Evolutionary conservation across 2,329 filamentous ascomycete species (phyloP), one percentile per base, ranked within the genome.

Genomic region (Dryadomyces quercus-mongolicae): DNA sequence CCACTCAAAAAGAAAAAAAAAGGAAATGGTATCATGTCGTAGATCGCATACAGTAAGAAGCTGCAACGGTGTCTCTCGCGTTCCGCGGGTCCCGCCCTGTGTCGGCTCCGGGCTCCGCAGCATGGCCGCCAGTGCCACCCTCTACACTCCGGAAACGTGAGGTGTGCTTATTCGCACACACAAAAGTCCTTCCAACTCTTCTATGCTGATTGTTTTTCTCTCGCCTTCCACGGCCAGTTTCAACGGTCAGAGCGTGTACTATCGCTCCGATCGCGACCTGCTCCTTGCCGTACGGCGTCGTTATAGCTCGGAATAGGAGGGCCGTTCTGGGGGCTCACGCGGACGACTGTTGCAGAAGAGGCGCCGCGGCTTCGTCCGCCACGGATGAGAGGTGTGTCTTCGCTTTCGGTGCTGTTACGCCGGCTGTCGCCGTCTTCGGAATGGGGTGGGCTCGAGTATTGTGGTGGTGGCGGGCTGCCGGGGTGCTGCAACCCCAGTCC

Each of bases 271-370:
- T 74, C 70, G 51, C 72, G 68, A 56, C 71, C 70, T 36, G 72
- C 72, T 49, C 76, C 76, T 60, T 80, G 74, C 54, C 71, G 70
- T 45, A 90, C 75, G 1, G 87, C 88, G 56, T 88, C 87, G 66
- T 83, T 87, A 65, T 94, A 94, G 62, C 81, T 91, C 2, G 88
- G 88, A 59, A 93, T 90, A 0, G 88, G 87, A 22, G 87, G 85
- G 5, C 66, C 45, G 21, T 65, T 34, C 55, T 52, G 34, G 49
- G 64, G 59, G 36, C 60, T 52, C 5, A 22, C 49, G 45, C 61
- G 57, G 2, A 52, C 44, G 13, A 65, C 54, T 0, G 74, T 73
- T 0, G 71, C 68, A 59, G 75, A 64, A 1, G 80, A 80, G 48
- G 67, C 69, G 3, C 73, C 75, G 21, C 78, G 72, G 57, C 70